Evolutionary conservation across 2,329 filamentous ascomycete genomes (phyloP), one percentile per base, ranked within the genome.

Genomic region (Cladosporium sp.): DNA sequence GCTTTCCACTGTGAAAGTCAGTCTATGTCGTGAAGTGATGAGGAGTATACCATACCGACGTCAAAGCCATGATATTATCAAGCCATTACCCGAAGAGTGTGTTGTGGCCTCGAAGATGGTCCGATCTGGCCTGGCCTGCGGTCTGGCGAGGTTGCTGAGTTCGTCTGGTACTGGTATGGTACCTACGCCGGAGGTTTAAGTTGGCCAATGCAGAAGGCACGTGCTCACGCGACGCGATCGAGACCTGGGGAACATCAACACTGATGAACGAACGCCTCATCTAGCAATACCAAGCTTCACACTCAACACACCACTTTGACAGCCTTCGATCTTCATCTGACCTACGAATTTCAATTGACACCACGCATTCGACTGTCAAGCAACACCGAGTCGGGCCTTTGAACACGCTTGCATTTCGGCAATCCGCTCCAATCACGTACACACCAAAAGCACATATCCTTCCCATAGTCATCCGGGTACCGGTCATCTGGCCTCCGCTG

Each of bases 1-100:
- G 91, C 89, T 91, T 97, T 97, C 94, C 95, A 98, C 94, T 97
- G 70, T 59, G 65, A 58, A 28, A n/a, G 43, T 43, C 25, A 60
- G 39, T 10, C 2, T 23, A 8, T 21, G 18, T 36, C 10, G 1
- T 36, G 25, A 18, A 36, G 8, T 6, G 36, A 23, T 18, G 43
- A 5, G 7, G 14, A 46, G 8, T 25, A n/a, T 39, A 25, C 11
- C 60, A 54, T 70, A 76, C 74, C 71, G 74, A 74, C 70, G 73
- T 75, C 71, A 75, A 64, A 54, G 73, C 72, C 73, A 75, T 75
- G 60, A 67, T 71, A 73, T 56, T 32, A 59, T 36, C 70, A 68
- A 65, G 67, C 73, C 74, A 76, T 76, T 16, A 39, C 54, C 46
- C n/a, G 39, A 26, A 21, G 16, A 34, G 13, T 54, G 49, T 56